These are phyloP conservation scores for Sclerotinia sclerotiorum DNA, from an alignment of 2,329 filamentous ascomycete genomes.

Conservation along the genomic window DNA sequence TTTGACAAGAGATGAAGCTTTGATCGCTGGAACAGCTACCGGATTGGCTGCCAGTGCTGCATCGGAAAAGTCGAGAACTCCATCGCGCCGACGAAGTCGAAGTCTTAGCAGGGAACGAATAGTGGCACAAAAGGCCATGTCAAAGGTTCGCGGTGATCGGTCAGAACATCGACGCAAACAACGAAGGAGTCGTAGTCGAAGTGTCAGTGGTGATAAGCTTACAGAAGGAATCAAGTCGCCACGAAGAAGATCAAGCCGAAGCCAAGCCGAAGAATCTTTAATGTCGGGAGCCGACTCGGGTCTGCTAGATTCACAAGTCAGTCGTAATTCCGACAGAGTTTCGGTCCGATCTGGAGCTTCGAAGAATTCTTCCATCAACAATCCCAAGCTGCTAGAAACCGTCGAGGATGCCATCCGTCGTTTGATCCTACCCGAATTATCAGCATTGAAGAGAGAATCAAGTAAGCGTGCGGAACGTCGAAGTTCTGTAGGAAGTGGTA, in stretches of 20 bases:
- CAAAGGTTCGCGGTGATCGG: slow-evolving; percentile 59
- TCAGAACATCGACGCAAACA: slow-evolving; percentile 47
- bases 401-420: slow-evolving; percentile 74
- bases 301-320: slow-evolving; percentile 49
- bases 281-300: slow-evolving; percentile 56
- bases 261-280: slow-evolving; percentile 50
- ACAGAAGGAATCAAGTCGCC: slow-evolving; percentile 48
- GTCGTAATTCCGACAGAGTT: slow-evolving; percentile 55
- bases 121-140: slow-evolving; percentile 63
- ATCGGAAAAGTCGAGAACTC: slow-evolving; percentile 56
- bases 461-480: slow-evolving; percentile 60
- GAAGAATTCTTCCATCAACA: slow-evolving; percentile 64
- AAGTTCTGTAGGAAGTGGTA: slow-evolving; percentile 44
- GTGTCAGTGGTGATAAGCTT: slow-evolving; percentile 47
- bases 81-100: slow-evolving; percentile 57
- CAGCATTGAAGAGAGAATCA: slow-evolving; percentile 86
- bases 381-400: slow-evolving; percentile 68
- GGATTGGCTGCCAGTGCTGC: slow-evolving; percentile 42
- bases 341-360: slow-evolving; percentile 58
- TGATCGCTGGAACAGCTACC: slow-evolving; percentile 42
- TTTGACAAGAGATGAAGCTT: slow-evolving; percentile 36
- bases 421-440: slow-evolving; percentile 81
- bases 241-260: slow-evolving; percentile 50
- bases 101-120: slow-evolving; percentile 67
- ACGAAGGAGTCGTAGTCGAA: slow-evolving; percentile 46